A percentile compares a stretch with the other conserved stretches of the same genome.
These are phyloP conservation scores for Babesia caballi DNA, from an alignment of 169 alveolate genomes.

Conservation along the genomic window DNA sequence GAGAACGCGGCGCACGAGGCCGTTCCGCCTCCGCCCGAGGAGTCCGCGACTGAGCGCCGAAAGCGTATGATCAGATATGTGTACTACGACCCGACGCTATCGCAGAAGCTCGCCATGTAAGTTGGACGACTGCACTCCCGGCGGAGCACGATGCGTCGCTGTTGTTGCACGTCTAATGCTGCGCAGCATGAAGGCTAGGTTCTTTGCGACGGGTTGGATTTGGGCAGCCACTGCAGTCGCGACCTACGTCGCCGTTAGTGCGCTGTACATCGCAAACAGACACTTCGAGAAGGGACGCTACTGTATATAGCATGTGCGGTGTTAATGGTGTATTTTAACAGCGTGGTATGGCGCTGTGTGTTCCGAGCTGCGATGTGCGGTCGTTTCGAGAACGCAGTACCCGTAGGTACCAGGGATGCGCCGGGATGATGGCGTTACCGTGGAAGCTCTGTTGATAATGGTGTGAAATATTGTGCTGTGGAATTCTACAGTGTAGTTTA, in stretches of 20 bases:
- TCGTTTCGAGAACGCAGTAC: no score
- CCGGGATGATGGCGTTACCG: no score
- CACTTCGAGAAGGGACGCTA: constrained; percentile 48
- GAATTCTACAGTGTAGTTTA: no score
- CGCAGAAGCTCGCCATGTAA: constrained; percentile 53
- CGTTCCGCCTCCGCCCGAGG: not conserved
- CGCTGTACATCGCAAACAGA: not conserved
- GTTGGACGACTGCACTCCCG: not conserved
- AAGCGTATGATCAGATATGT: constrained; percentile 42
- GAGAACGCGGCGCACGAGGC: not conserved
- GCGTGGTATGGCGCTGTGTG: no score
- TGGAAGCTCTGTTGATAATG: no score
- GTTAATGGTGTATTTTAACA: no score
- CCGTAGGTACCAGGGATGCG: no score
- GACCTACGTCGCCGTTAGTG: constrained; percentile 27
- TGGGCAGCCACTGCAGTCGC: constrained; percentile 27
- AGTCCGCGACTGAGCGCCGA: constrained; percentile 4
- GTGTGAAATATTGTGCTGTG: no score
- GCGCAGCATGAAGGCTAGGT: constrained; percentile 45
- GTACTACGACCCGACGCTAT: constrained; percentile 49
- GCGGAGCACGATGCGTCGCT: not conserved
- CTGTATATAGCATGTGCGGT: not conserved
- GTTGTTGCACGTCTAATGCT: not conserved
- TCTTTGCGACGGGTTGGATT: constrained; percentile 65
- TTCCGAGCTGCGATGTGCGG: no score